Conservation (phyloP, 1,284 basidiomycete genomes). For the Porphyrellus sp. region DNA sequence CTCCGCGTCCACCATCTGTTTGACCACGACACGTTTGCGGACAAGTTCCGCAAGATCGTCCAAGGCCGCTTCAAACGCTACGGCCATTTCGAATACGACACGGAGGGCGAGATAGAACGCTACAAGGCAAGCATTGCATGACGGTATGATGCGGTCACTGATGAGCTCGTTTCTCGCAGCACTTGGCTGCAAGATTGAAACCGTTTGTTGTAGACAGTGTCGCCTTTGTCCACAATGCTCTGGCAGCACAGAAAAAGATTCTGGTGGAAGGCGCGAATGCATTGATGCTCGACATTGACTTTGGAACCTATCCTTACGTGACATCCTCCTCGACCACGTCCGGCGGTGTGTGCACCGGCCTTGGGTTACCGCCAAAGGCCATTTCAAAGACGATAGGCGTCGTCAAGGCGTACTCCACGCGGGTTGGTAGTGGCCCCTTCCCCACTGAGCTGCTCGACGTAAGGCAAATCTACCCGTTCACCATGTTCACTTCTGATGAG, state of each 20-base stretch:
- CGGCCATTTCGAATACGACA: conserved; percentile 97
- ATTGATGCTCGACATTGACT: conserved; percentile 97
- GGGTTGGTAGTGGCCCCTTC: conserved; percentile 97
- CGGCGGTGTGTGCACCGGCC: conserved; percentile 93
- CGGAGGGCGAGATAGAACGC: conserved; percentile 90
- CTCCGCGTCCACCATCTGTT: conserved; percentile 96
- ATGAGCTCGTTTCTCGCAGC: conserved; percentile 40
- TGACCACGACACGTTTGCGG: conserved; percentile 81
- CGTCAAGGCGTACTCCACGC: conserved; percentile 96
- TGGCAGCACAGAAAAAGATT: conserved; percentile 73
- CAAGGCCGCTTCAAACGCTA: conserved; percentile 98
- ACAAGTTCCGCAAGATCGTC: conserved; percentile 93
- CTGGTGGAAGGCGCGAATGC: conserved; percentile 98
- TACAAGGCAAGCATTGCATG: conserved; percentile 64
- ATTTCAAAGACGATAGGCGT: conserved; percentile 90
- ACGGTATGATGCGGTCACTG: neutral
- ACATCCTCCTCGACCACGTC: conserved; percentile 92
- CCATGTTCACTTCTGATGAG: neutral
- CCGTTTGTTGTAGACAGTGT: conserved; percentile 92
- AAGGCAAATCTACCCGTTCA: conserved; percentile 28
- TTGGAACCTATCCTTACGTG: conserved; percentile 96
- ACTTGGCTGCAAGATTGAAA: conserved; percentile 79
- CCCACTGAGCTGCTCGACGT: conserved; percentile 93
- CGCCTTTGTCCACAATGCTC: conserved; percentile 79
- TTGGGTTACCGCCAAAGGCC: conserved; percentile 88